Evolutionary conservation across 306 rosid genomes (phyloP).

Genomic region (Cucurbita ficifolia): DNA sequence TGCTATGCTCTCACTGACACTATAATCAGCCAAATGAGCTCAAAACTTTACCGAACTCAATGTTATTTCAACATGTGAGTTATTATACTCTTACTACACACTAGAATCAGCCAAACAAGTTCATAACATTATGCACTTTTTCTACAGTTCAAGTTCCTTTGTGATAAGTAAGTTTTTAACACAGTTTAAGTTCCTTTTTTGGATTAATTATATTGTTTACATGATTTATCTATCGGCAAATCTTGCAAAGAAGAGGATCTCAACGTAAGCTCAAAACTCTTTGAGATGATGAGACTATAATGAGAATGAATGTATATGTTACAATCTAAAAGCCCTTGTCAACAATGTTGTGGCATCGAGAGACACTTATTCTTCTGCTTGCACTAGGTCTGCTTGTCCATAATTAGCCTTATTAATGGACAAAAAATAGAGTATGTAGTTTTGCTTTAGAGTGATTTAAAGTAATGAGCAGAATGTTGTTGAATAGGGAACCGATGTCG

Average conservation of each 20-base stretch:
- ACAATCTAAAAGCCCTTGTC: neutral
- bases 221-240: neutral
- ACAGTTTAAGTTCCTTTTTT: too few species aligned
- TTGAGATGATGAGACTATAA: neutral
- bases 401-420: neutral
- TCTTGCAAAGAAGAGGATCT: neutral
- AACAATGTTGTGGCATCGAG: neutral
- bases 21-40: too few species aligned
- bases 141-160: too few species aligned
- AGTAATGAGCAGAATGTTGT: neutral
- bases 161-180: too few species aligned
- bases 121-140: slow-evolving; percentile 24
- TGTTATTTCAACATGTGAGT: slow-evolving; percentile 24
- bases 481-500: neutral
- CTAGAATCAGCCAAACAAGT: slow-evolving; percentile 59
- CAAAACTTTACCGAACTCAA: too few species aligned
- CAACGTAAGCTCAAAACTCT: neutral
- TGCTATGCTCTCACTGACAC: too few species aligned
- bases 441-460: neutral
- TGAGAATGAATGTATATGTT: neutral
- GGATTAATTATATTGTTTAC: neutral
- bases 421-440: neutral
- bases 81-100: slow-evolving; percentile 73
- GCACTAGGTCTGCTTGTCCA: slow-evolving; percentile 36
- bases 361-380: slow-evolving; percentile 5